Percentiles rank a stretch among this genome's conserved stretches.
phyloP scores from a whole-genome alignment of 2,329 filamentous ascomycete genomes.

The Calonectria naviculata region DNA sequence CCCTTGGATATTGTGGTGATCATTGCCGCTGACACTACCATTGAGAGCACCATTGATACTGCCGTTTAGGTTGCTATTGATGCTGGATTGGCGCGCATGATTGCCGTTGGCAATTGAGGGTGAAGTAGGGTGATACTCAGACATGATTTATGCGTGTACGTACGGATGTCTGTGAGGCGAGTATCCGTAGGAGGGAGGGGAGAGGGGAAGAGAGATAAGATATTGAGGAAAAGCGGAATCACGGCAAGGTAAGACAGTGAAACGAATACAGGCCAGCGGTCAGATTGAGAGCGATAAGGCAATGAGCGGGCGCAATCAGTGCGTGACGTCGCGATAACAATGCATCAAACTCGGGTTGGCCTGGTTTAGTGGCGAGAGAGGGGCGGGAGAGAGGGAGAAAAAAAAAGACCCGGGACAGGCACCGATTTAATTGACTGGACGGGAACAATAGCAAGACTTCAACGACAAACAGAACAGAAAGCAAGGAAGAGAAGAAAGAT shows the following conservation, averaged over 20 bases:
- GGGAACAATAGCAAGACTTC: neutral
- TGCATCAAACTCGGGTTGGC: neutral
- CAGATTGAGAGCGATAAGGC: neutral
- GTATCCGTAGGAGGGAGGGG: neutral
- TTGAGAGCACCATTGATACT: neutral
- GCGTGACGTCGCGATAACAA: slow-evolving; percentile 23
- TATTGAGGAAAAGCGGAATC: slow-evolving; percentile 3
- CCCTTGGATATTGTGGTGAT: neutral
- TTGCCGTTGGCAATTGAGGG: slow-evolving; percentile 10
- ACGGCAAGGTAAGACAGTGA: neutral
- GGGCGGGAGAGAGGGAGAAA: neutral
- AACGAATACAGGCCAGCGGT: neutral
- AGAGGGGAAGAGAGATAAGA: slow-evolving; percentile 14
- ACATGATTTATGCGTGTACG: neutral
- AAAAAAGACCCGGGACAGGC: neutral
- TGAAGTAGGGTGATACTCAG: slow-evolving; percentile 15
- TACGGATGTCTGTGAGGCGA: neutral
- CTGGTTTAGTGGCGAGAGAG: neutral
- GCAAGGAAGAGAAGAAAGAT: slow-evolving; percentile 9
- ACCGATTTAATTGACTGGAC: neutral
- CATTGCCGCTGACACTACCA: neutral
- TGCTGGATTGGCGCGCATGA: slow-evolving; percentile 7
- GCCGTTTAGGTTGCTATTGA: slow-evolving; percentile 1
- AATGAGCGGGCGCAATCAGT: slow-evolving; percentile 15
- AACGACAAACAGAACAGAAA: neutral